Evolutionary conservation across 2,329 filamentous ascomycete genomes (phyloP).

Genomic region (Colletotrichum cereale): DNA sequence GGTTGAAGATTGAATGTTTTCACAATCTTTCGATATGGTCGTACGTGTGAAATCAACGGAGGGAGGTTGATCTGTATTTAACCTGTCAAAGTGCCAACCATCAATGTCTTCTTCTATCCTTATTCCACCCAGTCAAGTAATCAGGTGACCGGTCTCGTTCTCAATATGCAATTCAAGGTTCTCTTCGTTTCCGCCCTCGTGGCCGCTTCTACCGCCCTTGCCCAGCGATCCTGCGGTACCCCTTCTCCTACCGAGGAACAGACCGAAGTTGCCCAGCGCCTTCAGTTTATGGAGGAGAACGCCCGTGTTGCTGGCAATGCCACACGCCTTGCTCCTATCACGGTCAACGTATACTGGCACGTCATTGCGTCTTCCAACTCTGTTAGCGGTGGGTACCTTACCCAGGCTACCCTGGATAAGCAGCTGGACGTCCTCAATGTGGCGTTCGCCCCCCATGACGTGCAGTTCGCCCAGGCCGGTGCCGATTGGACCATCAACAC

Average conservation of each 20-base stretch:
- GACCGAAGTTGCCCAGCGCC: conserved; percentile 28
- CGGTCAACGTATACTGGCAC: conserved; percentile 57
- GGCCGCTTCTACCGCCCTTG: conserved; percentile 33
- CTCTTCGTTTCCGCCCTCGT: conserved; percentile 35
- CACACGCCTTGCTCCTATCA: conserved; percentile 44
- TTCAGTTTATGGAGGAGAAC: conserved; percentile 34
- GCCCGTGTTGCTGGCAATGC: conserved; percentile 40
- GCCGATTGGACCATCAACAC: conserved; percentile 61
- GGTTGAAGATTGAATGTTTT: conserved; percentile 10
- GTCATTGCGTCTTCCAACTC: conserved; percentile 50
- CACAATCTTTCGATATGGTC: not conserved
- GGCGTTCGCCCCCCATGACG: conserved; percentile 57
- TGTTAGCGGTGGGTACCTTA: conserved; percentile 50
- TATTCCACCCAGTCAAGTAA: conserved; percentile 22
- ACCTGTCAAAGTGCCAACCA: conserved; percentile 19
- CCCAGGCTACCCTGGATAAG: conserved; percentile 47
- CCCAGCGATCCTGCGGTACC: conserved; percentile 38
- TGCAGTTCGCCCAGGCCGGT: conserved; percentile 59
- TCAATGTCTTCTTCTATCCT: conserved; percentile 19
- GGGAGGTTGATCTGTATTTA: conserved; percentile 18
- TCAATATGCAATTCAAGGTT: conserved; percentile 36
- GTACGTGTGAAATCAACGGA: not conserved
- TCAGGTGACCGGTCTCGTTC: conserved; percentile 23
- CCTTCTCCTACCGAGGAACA: conserved; percentile 32
- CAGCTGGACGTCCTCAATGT: conserved; percentile 61